A percentile compares a stretch with the other conserved stretches of the same genome.
Conservation (phyloP, 805 yeast species). For the Saccharomycopsis malanga region DNA sequence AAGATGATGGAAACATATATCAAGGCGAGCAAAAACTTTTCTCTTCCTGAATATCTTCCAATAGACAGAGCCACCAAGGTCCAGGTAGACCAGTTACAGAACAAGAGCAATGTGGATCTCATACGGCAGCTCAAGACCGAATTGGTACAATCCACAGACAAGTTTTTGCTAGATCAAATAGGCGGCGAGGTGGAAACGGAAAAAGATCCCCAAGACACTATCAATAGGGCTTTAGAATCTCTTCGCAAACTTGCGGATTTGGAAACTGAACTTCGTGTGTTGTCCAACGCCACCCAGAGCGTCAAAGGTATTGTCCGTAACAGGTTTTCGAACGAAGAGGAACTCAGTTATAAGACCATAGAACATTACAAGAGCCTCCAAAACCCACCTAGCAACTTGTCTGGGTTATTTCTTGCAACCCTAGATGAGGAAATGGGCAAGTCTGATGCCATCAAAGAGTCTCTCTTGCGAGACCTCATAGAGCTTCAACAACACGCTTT, state of each 20-base stretch:
- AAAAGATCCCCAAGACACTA: not conserved
- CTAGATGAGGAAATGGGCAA: not conserved
- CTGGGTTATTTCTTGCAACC: not conserved
- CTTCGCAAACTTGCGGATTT: not conserved
- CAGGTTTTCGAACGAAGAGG: not conserved
- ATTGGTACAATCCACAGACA: constrained; percentile 8
- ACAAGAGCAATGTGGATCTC: not conserved
- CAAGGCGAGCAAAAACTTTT: not conserved
- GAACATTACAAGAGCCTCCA: not conserved
- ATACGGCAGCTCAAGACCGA: constrained; percentile 9
- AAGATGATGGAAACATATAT: constrained; percentile 4
- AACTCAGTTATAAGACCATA: constrained; percentile 1
- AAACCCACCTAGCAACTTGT: not conserved
- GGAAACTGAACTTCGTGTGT: not conserved
- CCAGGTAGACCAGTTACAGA: not conserved
- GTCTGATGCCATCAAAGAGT: not conserved
- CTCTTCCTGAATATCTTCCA: constrained; percentile 9
- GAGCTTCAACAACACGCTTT: constrained; percentile 27
- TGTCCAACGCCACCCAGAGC: not conserved
- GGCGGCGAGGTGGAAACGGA: not conserved
- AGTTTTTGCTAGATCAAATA: constrained; percentile 4
- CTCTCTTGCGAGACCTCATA: not conserved
- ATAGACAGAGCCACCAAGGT: constrained; percentile 3
- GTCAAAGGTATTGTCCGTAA: not conserved
- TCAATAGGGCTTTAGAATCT: not conserved